Evolutionary conservation across 352 stramenopile genomes (phyloP), one percentile per base, ranked within the genome.

Genomic region (Lagenidium sp.): DNA sequence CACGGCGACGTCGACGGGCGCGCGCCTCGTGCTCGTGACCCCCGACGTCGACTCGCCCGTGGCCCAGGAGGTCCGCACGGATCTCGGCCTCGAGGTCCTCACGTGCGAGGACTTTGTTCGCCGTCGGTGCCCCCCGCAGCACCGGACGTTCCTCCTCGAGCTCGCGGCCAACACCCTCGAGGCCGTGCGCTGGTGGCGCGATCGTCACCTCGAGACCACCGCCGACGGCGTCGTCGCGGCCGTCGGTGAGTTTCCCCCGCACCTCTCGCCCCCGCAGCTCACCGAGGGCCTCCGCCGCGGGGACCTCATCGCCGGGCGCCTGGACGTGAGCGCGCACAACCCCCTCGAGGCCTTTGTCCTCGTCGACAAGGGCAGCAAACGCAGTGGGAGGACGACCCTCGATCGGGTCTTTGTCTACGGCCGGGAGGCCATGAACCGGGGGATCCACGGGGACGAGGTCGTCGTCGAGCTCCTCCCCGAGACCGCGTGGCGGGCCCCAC

Each of bases 371-470:
- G 49, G 58, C 4, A 37, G 62, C 6, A 36, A 32, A 5, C 28
- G 40, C 15, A 16, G 34, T 23, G 11, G 36, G n/a, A 39, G 18
- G 11, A 25, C 45, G 11, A 23, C 36, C 18, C 56, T 21, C 18
- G 68, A 82, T 11, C 73, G 69, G 29, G 68, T 93, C 15, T 87
- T 87, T 60, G 55, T 90, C 0, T 82, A 71, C 46, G 79, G 76
- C 21, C 70, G 73, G 20, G 65, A 81, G 39, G 68, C 94, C 47
- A 91, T 98, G 52, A 99, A 99, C 68, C 84, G 97, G 40, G 96
- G 95, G 4, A 70, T 99, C 2, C 95, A 99, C 58, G 96, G 96
- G 21, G 97, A 99, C 69, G 60, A 95, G 10, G 96, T 99, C 11
- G 92, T 85, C 3, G 79, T 99, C 18, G 67, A 97, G 45, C 57